Base-by-base conservation (phyloP, 1,139 yeast species). In the Kodamaea sp. region DNA sequence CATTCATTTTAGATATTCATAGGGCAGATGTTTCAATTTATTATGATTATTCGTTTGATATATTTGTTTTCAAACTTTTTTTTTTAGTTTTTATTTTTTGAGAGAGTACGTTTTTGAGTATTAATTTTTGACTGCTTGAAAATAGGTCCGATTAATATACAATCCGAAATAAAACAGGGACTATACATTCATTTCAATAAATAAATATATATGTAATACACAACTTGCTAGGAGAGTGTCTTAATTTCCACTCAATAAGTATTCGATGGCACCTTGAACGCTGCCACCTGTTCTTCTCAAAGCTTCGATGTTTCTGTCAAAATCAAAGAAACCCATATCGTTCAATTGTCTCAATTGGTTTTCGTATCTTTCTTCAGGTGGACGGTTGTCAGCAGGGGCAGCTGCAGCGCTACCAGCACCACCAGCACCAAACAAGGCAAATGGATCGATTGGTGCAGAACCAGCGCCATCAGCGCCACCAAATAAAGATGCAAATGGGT, bases 201-300 rank as follows among this genome's bases (percentile, higher is more conserved):
- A 15, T 15, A 15, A 3, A 15, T 15, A 15, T 15, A 15, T 15
- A 15, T 15, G 20, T 15, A 15, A 4, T 15, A 15, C 20, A 15
- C 4, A 15, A 15, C 4, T 15, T 15, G 20, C 4, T 15, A 15
- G 20, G 3, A 15, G 20, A 15, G 20, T 15, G 20, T 15, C 20
- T 15, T 38, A 39, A 22, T 41, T 37, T 9, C 40, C 40, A 23
- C 39, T 83, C 44, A 92, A 75, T 53, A 92, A 70, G 44, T 88
- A 86, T 62, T 90, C 97, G 41, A 92, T 75, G 9, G 98, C 98
- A 31, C 97, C 97, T 63, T 92, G 96, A 12, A 92, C 97, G 50
- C 90, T 86, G 8, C 98, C 98, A 23, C 97, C 97, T 41, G 94
- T 80, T 65, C 97, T 80, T 68, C 97, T 80, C 54, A 92, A 73